Evolutionary conservation across 768 basidiomycete genomes (phyloP).

Genomic region (Suillus spraguei): DNA sequence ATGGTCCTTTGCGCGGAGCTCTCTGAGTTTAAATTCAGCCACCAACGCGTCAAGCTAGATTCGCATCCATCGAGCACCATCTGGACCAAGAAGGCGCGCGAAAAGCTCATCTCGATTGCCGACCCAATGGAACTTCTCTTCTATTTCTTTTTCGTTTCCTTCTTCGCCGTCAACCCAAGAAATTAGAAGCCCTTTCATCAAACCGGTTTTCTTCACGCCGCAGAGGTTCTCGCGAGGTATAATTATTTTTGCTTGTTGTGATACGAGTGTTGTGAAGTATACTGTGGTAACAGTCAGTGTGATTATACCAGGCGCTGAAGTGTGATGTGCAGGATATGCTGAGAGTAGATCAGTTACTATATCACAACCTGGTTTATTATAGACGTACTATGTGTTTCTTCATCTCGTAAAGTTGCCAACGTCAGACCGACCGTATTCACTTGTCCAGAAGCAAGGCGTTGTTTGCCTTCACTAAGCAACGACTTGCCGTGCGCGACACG

Average conservation of each 20-base stretch:
- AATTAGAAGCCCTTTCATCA: slow-evolving; percentile 55
- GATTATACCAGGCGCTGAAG: slow-evolving; percentile 57
- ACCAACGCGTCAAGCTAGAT: slow-evolving; percentile 27
- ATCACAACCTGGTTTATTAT: background rate
- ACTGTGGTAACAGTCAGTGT: slow-evolving; percentile 53
- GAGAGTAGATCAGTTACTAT: background rate
- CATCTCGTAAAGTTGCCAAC: slow-evolving; percentile 4
- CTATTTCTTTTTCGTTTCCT: slow-evolving; percentile 38
- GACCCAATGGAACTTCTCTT: slow-evolving; percentile 62
- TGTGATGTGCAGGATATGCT: slow-evolving; percentile 67
- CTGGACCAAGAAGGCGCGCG: slow-evolving; percentile 57
- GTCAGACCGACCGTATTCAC: slow-evolving; percentile 29
- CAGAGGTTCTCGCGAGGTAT: slow-evolving; percentile 50
- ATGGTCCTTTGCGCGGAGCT: slow-evolving; percentile 9
- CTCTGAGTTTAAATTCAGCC: slow-evolving; percentile 15
- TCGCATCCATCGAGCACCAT: slow-evolving; percentile 52
- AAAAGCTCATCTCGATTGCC: slow-evolving; percentile 67
- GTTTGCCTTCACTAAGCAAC: slow-evolving; percentile 44
- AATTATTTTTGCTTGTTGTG: slow-evolving; percentile 44
- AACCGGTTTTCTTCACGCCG: slow-evolving; percentile 58
- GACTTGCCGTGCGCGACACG: slow-evolving; percentile 49
- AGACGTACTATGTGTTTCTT: slow-evolving; percentile 39
- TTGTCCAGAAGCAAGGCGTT: slow-evolving; percentile 36
- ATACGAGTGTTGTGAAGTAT: slow-evolving; percentile 57
- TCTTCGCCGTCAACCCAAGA: slow-evolving; percentile 40